Evolutionary conservation across 2,329 filamentous ascomycete species (phyloP).

Genomic region (Sporothrix brunneoviolacea): DNA sequence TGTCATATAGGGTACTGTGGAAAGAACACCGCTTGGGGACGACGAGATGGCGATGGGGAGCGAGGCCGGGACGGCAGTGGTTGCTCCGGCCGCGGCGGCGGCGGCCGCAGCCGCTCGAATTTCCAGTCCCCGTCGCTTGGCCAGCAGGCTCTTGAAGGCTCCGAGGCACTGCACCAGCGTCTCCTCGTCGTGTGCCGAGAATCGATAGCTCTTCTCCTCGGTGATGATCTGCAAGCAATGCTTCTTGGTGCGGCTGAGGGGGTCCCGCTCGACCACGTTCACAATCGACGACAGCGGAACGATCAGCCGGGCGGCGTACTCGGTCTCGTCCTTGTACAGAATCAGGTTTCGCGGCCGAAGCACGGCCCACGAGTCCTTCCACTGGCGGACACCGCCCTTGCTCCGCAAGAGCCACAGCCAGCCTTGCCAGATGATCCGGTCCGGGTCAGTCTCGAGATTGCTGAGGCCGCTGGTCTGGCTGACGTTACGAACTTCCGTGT

Average conservation of each 20-base stretch:
- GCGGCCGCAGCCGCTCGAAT: conserved; percentile 36
- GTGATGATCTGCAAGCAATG: conserved; percentile 90
- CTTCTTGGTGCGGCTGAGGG: conserved; percentile 74
- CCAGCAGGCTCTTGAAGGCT: conserved; percentile 79
- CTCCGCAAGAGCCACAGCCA: conserved; percentile 80
- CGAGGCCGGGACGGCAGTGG: neutral
- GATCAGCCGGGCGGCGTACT: conserved; percentile 82
- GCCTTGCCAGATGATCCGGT: conserved; percentile 90
- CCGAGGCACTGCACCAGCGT: conserved; percentile 76
- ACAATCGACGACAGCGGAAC: conserved; percentile 73
- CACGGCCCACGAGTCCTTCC: conserved; percentile 93
- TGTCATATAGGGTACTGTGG: neutral
- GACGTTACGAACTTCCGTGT: conserved; percentile 34
- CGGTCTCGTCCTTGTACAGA: conserved; percentile 86
- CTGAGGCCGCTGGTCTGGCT: conserved; percentile 55
- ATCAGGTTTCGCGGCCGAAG: conserved; percentile 77
- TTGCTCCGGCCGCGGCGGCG: conserved; percentile 6
- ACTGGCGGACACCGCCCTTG: conserved; percentile 77
- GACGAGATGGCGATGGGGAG: neutral
- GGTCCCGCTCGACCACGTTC: conserved; percentile 87
- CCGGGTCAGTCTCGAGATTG: conserved; percentile 55
- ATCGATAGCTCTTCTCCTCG: conserved; percentile 77
- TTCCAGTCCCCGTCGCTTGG: conserved; percentile 60
- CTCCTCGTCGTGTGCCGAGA: conserved; percentile 76
- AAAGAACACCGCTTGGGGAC: neutral